Base-by-base conservation (phyloP, 2,329 filamentous ascomycete genomes). In the Phialophora expanda region DNA sequence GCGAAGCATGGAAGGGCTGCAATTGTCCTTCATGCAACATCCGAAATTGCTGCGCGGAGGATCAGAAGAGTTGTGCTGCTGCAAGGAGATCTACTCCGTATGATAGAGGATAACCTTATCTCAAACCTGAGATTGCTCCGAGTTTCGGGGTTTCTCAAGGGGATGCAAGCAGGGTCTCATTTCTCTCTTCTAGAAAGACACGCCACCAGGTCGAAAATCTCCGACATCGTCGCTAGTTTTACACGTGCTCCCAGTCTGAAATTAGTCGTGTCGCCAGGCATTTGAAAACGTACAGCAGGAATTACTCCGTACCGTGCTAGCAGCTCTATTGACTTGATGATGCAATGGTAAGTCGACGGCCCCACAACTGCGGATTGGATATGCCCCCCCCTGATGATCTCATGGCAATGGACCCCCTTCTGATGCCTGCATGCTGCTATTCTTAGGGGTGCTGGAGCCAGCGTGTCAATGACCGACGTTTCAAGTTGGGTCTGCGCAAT, bases 341-440 rank as follows among this genome's bases (percentile, higher is more conserved):
- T 30, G 8, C 11, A 20, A 55, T 28, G 5, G 28, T 22, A 28
- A 32, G 28, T 55, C 12, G 17, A 7, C 24, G 4, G 26, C 14
- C 53, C 53, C 24, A 30, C 53, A 30, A 8, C 7, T 11, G 14
- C n/a, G 17, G 24, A 32, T 12, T 55, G 24, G n/a, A 12, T 7
- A n/a, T 20, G n/a, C 9, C 2, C 20, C 20, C 48, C 30, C 60
- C 50, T 62, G 60, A 41, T 62, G 50, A 62, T 62, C 60, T 62
- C 60, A 55, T 56, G 50, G 60, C 48, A 5, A 26, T 24, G 48
- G 20, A 24, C 48, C 48, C 48, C 24, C 48, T 28, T 24, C 12
- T 11, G 9, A 4, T 22, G 48, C 48, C 24, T 24, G 48, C 48
- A 14, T 14, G 48, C 26, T 59, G 56, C n/a, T 51, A 34, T 38